Conservation (phyloP, 306 rosid genomes). For the Rubus idaeus region DNA sequence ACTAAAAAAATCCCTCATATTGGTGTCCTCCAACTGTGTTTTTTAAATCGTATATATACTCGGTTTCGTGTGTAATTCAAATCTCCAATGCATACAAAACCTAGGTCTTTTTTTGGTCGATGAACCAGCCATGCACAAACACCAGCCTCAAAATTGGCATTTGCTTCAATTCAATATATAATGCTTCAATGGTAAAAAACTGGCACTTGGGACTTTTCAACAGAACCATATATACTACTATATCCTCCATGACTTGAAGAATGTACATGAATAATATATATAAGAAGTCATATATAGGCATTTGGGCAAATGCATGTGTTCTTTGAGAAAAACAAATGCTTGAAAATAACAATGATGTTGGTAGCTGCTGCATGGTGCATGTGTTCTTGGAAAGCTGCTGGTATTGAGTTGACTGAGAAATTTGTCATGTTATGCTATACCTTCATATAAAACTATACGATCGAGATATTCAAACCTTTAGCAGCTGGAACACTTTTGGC, state of each 20-base stretch:
- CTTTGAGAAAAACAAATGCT: slow-evolving; percentile 14
- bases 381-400: slow-evolving; percentile 21
- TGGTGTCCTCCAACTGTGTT: slow-evolving; percentile 8
- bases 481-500: not conserved
- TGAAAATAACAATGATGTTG: slow-evolving; percentile 17
- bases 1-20: no score
- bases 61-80: slow-evolving; percentile 3
- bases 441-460: not conserved
- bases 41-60: not conserved
- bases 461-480: not conserved
- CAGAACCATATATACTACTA: not conserved
- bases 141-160: slow-evolving; percentile 32
- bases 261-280: not conserved
- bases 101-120: slow-evolving; percentile 34
- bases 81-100: slow-evolving; percentile 21
- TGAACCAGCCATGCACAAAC: slow-evolving; percentile 26
- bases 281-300: not conserved
- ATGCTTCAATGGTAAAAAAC: slow-evolving; percentile 49
- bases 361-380: slow-evolving; percentile 5
- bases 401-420: slow-evolving; percentile 25
- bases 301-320: not conserved
- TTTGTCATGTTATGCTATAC: slow-evolving; percentile 18
- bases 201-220: slow-evolving; percentile 41
- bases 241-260: not conserved
- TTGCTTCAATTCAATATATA: slow-evolving; percentile 10